Evolutionary conservation across 768 basidiomycete species (phyloP).

Genomic region (Agrocybe praecox): DNA sequence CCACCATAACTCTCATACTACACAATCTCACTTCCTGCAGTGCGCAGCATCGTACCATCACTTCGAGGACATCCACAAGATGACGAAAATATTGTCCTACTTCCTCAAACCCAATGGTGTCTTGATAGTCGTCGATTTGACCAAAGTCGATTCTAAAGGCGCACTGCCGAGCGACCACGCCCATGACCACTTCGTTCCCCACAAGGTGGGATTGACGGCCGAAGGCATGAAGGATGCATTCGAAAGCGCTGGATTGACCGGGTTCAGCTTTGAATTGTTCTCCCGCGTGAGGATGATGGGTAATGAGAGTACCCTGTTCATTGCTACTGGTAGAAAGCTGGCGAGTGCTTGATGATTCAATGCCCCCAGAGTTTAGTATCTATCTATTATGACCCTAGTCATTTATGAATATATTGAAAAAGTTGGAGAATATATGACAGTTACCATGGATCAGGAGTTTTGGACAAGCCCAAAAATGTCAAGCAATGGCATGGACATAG

Average conservation of each 20-base stretch:
- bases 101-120: slow-evolving; percentile 59
- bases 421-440: too few relatives aligned
- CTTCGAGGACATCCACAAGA: slow-evolving; percentile 46
- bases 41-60: slow-evolving; percentile 58
- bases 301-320: too few relatives aligned
- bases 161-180: slow-evolving; percentile 22
- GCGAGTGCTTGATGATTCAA: too few relatives aligned
- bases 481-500: too few relatives aligned
- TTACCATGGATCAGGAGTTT: too few relatives aligned
- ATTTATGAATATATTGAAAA: too few relatives aligned
- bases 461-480: too few relatives aligned
- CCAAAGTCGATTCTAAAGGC: slow-evolving; percentile 12
- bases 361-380: too few relatives aligned
- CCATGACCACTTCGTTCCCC: slow-evolving; percentile 25
- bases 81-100: slow-evolving; percentile 45
- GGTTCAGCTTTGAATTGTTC: slow-evolving; percentile 18
- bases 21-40: not conserved
- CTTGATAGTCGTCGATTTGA: slow-evolving; percentile 57
- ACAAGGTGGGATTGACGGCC: slow-evolving; percentile 29
- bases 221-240: slow-evolving; percentile 25
- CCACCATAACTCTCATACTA: not conserved
- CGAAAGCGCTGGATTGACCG: slow-evolving; percentile 21
- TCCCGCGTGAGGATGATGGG: slow-evolving; percentile 3
- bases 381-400: too few relatives aligned
- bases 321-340: too few relatives aligned